These are phyloP conservation scores for Strobilomyces echinocephalus DNA, from an alignment of 768 basidiomycete species.

Conservation along the genomic window DNA sequence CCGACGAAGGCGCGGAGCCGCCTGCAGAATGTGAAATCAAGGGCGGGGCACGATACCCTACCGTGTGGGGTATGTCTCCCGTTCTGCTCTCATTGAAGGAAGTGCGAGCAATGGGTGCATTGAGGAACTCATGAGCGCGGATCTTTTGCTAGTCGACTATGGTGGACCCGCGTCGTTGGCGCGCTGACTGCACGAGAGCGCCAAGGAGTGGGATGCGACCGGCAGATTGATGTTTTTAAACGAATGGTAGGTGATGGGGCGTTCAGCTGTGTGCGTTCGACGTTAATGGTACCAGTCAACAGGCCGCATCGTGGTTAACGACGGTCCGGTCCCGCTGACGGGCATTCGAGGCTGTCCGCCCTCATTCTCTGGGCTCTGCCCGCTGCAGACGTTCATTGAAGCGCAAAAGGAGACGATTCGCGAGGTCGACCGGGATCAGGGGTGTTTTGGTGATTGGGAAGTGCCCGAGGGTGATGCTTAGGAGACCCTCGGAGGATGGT, in stretches of 20 bases:
- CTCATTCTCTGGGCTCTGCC: constrained; percentile 58
- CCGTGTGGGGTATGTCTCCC: constrained; percentile 50
- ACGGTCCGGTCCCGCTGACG: constrained; percentile 77
- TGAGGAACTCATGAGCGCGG: neutral
- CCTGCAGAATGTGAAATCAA: constrained; percentile 69
- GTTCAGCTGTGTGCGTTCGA: constrained; percentile 7
- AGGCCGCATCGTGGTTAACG: constrained; percentile 88
- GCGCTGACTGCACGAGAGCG: constrained; percentile 47
- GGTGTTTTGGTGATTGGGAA: constrained; percentile 73
- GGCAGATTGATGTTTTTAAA: constrained; percentile 75
- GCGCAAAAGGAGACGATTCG: constrained; percentile 63
- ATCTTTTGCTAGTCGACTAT: constrained; percentile 40
- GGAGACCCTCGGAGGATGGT: constrained; percentile 47
- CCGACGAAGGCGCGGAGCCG: constrained; percentile 65
- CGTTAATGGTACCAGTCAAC: neutral
- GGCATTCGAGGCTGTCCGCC: constrained; percentile 74
- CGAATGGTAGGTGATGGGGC: constrained; percentile 51
- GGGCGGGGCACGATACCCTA: constrained; percentile 74
- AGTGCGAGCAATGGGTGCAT: neutral
- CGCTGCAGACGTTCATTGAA: constrained; percentile 63
- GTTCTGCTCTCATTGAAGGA: neutral
- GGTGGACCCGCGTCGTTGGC: constrained; percentile 61
- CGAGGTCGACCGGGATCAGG: constrained; percentile 68
- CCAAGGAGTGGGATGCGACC: constrained; percentile 57
- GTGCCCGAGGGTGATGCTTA: constrained; percentile 62